Evolutionary conservation across 1,284 basidiomycete genomes (phyloP), one percentile per base, ranked within the genome.

Genomic region (Cryptococcus floricola): DNA sequence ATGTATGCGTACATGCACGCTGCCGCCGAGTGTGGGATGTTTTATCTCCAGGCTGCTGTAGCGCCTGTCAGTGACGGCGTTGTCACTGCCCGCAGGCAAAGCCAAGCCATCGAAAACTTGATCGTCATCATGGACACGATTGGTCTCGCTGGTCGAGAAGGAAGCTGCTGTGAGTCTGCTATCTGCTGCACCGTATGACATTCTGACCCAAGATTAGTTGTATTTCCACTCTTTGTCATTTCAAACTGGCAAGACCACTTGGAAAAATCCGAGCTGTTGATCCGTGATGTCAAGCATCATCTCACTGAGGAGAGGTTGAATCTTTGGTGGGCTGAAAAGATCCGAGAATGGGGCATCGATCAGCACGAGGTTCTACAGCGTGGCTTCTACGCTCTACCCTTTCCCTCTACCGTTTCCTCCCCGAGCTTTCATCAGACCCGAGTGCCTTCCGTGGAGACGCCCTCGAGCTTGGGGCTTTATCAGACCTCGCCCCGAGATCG

Each of bases 1-100:
- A 67, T 75, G 53, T 80, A 77, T 62, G 74, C 75, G 1, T 73
- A 77, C 66, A 79, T 79, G 77, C 79, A 80, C 64, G 67, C 72
- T 5, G 58, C 79, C 5, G 79, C 79, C 18, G 78, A 79, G 57
- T 78, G 77, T 50, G 75, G 76, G 41, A 78, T 78, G 70, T 79
- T 79, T 57, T 76, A 79, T 56, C 69, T 79, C 45, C 76, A 79
- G 58, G 74, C 74, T 9, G 66, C 67, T 16, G 59, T 65, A 2
- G 69, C 69, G 5, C 59, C 60, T 23, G 61, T 61, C 48, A 46
- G 53, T 9, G 69, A 67, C 16, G 62, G 49, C 19, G 50, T 27
- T 5, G 65, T 56, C 41, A 67, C 73, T 1, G 70, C 74, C 18
- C 68, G 69, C 46, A 63, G 74, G 42, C 76, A 77, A 58, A 63